Conservation (phyloP, 78 protist species). For the Bigelowiella natans region DNA sequence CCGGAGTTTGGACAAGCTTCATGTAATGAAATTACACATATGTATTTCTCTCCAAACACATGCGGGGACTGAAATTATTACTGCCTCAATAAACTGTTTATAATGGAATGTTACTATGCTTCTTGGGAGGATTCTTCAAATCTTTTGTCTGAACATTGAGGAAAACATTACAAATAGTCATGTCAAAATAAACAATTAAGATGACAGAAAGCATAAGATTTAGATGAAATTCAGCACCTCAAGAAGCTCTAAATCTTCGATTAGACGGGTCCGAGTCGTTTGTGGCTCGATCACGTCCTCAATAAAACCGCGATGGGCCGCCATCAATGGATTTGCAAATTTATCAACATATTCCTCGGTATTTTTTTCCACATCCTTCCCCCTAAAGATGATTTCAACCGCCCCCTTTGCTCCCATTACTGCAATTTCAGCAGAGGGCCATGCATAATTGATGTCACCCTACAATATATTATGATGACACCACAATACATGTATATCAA, state of each 20-base stretch:
- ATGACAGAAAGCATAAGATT: neutral
- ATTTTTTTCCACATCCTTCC: constrained; percentile 38
- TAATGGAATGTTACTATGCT: neutral
- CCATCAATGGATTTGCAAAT: constrained; percentile 84
- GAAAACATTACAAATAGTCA: neutral
- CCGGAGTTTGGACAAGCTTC: no score
- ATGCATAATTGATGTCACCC: constrained; percentile 85
- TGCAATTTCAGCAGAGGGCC: constrained; percentile 98
- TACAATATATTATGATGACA: neutral
- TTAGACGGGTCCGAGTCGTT: constrained; percentile 37
- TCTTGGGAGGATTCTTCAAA: constrained; percentile 1
- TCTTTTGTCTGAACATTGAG: neutral
- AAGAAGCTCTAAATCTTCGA: constrained; percentile 75
- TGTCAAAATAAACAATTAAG: neutral
- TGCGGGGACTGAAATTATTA: neutral
- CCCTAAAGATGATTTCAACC: constrained; percentile 80
- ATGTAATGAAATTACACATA: no score
- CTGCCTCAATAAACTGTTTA: neutral
- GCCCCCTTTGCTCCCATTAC: constrained; percentile 99
- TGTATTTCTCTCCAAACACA: no score
- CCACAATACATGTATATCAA: neutral
- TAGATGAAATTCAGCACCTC: neutral
- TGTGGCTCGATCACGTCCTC: constrained; percentile 83
- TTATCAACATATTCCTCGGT: constrained; percentile 57
- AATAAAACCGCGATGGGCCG: constrained; percentile 87